Base-by-base conservation (phyloP, 495 filamentous ascomycete species). In the Penicillium verhagenii region DNA sequence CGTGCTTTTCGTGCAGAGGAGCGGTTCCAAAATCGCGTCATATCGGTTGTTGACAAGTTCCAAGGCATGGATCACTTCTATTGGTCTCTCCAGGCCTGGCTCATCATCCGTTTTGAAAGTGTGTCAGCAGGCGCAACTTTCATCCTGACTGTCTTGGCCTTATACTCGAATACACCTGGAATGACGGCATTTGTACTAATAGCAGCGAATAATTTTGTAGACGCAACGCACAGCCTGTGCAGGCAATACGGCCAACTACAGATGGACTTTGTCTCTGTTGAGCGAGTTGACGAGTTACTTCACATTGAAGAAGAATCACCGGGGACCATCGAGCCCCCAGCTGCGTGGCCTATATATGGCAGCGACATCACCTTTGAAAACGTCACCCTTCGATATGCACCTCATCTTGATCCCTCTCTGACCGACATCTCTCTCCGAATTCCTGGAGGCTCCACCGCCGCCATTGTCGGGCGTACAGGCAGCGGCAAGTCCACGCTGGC, bases 11-110 rank as follows among this genome's bases (percentile, higher is more conserved):
- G 75, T 40, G 88, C 86, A 5, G 84, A 92, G 59, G 69, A 76
- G 13, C 84, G 85, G 43, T 96, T 94, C 59, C 89, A 94, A 60
- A 77, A 80, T 50, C 79, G 84, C 20, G 86, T 91, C 52, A 87
- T 95, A 38, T 75, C 76, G 4, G 88, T 88, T 18, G 87, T 87
- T 0, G 90, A 95, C 67, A 80, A 80, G 3, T 95, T 95, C 68
- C 90, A 93, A 67, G 91, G 89, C 58, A 92, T 92, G 87, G 90
- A 95, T 63, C 90, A 95, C 68, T 91, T 95, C 71, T 95, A 92
- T 72, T 95, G 90, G 90, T 87, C 82, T 44, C 74, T 93, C 6
- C 89, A 93, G 60, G 80, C 82, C 23, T 95, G 90, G 90, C 76
- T 95, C 7, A 84, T 82, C 63, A 90, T 85, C 60, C 86, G 90